A percentile compares a stretch with the other conserved stretches of the same genome.
These are phyloP conservation scores for Friedmanniomyces simplex DNA, from an alignment of 495 filamentous ascomycete species.

Conservation along the genomic window DNA sequence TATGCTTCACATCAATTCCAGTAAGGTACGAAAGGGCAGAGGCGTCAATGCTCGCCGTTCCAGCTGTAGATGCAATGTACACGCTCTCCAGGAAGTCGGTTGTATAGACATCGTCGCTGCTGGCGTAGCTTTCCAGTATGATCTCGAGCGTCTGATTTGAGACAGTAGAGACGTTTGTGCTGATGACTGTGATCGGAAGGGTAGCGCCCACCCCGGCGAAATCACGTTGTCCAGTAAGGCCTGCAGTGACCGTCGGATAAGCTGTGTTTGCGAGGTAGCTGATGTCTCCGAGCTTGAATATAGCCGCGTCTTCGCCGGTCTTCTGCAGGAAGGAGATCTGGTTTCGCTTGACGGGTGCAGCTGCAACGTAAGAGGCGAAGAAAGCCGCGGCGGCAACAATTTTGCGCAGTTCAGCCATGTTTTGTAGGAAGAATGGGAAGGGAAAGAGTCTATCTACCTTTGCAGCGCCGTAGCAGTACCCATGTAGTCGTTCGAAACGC, in stretches of 20 bases:
- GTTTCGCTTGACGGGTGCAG: not conserved
- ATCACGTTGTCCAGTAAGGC: not conserved
- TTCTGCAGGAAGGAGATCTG: not conserved
- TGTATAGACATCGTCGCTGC: slow-evolving; percentile 15
- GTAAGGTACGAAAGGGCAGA: slow-evolving; percentile 16
- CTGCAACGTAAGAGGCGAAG: not conserved
- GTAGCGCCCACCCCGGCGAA: not conserved
- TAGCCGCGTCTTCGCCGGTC: not conserved
- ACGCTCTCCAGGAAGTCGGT: slow-evolving; percentile 29
- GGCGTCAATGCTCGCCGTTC: slow-evolving; percentile 16
- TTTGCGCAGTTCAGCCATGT: not conserved
- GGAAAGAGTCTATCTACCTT: too few relatives aligned
- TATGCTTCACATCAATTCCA: not conserved
- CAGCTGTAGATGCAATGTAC: slow-evolving; percentile 24
- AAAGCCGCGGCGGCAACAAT: not conserved
- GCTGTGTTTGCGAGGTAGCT: slow-evolving; percentile 23
- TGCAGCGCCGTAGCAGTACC: too few relatives aligned
- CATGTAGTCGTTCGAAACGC: too few relatives aligned
- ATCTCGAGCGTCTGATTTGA: slow-evolving; percentile 3
- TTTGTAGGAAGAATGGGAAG: not conserved
- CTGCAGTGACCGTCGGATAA: slow-evolving; percentile 19
- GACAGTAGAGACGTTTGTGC: slow-evolving; percentile 10
- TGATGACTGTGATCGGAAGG: slow-evolving; percentile 21
- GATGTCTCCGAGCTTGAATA: slow-evolving; percentile 23
- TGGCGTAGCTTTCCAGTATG: slow-evolving; percentile 6